Conservation (phyloP, 176 grass and related monocot genomes). For the Coix lacrymajobi region DNA sequence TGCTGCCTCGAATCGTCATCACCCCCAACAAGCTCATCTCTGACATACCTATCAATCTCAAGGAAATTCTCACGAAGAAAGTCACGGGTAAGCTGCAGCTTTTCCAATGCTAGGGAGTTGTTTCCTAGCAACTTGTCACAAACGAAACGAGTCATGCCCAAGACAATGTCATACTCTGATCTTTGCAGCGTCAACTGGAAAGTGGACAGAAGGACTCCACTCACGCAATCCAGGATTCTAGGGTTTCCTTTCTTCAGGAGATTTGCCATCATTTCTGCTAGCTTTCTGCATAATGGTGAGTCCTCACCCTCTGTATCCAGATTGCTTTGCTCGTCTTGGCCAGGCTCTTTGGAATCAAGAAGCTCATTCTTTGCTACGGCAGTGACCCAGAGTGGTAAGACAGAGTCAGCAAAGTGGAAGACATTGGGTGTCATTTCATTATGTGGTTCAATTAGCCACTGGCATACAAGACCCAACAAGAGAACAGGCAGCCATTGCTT, state of each 20-base stretch:
- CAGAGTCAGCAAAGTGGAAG: conserved; percentile 16
- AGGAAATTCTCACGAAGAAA: conserved; percentile 47
- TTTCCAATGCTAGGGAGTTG: conserved; percentile 3
- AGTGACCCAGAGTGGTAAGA: conserved; percentile 67
- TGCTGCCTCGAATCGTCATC: conserved; percentile 34
- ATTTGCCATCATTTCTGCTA: conserved; percentile 50
- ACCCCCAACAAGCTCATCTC: conserved; percentile 26
- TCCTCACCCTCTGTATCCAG: neutral
- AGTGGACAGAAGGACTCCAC: conserved; percentile 42
- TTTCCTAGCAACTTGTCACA: conserved; percentile 59
- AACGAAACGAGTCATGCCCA: conserved; percentile 59
- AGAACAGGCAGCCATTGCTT: conserved; percentile 82
- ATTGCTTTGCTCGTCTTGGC: conserved; percentile 32
- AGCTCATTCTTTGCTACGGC: conserved; percentile 57
- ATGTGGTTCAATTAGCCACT: conserved; percentile 33
- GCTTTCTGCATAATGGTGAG: conserved; percentile 43
- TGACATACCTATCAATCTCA: conserved; percentile 35
- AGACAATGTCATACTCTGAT: conserved; percentile 37
- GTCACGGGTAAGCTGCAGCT: conserved; percentile 38
- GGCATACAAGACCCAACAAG: conserved; percentile 65
- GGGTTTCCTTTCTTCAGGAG: conserved; percentile 77
- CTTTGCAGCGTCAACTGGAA: conserved; percentile 34
- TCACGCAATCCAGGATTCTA: conserved; percentile 57
- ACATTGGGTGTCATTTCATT: conserved; percentile 24
- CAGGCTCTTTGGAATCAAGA: conserved; percentile 29